Base-by-base conservation (phyloP, 352 stramenopile genomes). In the Pythium vanterpoolii region DNA sequence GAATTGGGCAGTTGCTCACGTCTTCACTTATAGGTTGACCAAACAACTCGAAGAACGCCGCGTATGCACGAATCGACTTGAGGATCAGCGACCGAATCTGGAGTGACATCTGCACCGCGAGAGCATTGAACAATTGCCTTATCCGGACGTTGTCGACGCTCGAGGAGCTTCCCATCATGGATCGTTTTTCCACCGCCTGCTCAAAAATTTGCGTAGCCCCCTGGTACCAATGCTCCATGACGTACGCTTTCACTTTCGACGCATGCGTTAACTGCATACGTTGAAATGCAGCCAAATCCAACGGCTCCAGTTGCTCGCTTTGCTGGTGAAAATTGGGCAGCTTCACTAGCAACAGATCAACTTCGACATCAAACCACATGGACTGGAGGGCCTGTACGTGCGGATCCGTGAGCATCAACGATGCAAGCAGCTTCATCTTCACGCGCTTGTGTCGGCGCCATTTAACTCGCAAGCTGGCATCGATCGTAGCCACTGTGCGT, bases 51-150 rank as follows among this genome's bases (percentile, higher is more conserved):
- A 93, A 93, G 55, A 89, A 93, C 0, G 51, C 62, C 2, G 86
- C 66, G 57, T 90, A 93, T 9, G 69, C 66, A 45, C 72, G 54
- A 19, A 91, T 79, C 1, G 84, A 90, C 33, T 82, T 83, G 42
- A 85, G 65, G 14, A 90, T 64, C 5, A 93, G 67, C 10, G 77
- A 73, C 2, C 82, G 76, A 10, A 90, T 66, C 56, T 93, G 84
- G 1, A 90, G 60, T 18, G 79, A 89, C 84, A 93, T 93, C 33
- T 90, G 66, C 38, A 73, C 74, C 0, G 69, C 74, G n/a, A 91
- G 67, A 0, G 75, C 71, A 40, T 89, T 76, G 19, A 93, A 84
- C 18, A 89, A 47, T 31, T 87, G 84, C 8, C 70, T 71, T 31
- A 74, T 38, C 1, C 72, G 45, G 0, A n/a, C 57, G 10, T 70